A percentile compares a stretch with the other conserved stretches of the same genome.
Conservation (phyloP, 139 green algal genomes). For the Edaphochlamys debaryana region DNA sequence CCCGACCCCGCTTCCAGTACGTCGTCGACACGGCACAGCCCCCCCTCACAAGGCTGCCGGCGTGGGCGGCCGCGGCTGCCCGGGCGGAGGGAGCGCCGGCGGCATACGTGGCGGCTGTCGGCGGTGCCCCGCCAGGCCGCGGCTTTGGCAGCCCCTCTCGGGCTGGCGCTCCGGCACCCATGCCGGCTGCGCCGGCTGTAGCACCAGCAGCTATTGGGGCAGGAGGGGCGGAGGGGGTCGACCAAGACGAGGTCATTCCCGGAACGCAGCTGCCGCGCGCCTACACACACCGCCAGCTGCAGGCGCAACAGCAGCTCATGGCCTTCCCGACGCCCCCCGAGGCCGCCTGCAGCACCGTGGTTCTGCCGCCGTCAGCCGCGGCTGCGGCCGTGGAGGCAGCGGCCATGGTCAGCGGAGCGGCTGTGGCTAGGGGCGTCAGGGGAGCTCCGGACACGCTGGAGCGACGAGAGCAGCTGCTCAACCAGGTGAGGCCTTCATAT, state of each 20-base stretch:
- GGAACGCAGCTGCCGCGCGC: neutral
- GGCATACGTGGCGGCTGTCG: constrained; percentile 1
- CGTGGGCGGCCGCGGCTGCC: constrained; percentile 19
- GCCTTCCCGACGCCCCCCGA: neutral
- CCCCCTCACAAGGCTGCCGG: constrained; percentile 7
- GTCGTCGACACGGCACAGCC: constrained; percentile 12
- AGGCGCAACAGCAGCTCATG: neutral
- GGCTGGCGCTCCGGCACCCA: too few relatives aligned
- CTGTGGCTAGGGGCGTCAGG: neutral
- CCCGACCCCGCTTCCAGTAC: constrained; percentile 23
- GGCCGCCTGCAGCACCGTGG: neutral
- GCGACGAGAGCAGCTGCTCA: neutral
- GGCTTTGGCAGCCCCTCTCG: neutral
- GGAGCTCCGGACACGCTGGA: neutral
- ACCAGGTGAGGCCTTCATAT: constrained; percentile 9
- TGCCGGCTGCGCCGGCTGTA: too few relatives aligned
- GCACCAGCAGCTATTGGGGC: too few relatives aligned
- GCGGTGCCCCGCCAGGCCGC: neutral
- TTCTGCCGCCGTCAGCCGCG: neutral
- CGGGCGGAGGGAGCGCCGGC: neutral
- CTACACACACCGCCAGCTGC: neutral
- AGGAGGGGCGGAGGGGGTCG: too few relatives aligned
- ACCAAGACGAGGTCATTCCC: neutral
- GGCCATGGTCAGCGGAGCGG: too few relatives aligned
- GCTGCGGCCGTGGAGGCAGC: constrained; percentile 3